These are phyloP conservation scores for Pseudevernia furfuracea DNA, from an alignment of 495 filamentous ascomycete species.

Conservation along the genomic window DNA sequence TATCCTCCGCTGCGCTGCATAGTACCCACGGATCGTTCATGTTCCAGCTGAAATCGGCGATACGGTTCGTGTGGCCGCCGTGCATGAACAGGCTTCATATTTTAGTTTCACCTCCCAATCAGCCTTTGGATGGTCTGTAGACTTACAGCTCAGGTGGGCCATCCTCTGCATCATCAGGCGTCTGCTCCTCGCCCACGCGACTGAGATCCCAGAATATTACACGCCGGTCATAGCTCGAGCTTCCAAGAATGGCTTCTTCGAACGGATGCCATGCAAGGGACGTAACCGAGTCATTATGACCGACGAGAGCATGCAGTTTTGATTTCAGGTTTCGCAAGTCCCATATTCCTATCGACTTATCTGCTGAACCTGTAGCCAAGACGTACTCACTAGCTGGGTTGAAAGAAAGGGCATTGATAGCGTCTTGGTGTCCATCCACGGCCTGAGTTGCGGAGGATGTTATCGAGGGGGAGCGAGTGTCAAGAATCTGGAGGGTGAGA, in stretches of 20 bases:
- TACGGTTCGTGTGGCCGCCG: constrained; percentile 91
- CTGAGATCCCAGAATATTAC: constrained; percentile 96
- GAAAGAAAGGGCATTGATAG: constrained; percentile 90
- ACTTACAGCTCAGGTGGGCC: constrained; percentile 90
- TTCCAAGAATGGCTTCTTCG: constrained; percentile 79
- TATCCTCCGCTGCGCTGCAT: constrained; percentile 91
- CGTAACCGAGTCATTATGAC: constrained; percentile 80
- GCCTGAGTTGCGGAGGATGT: constrained; percentile 53
- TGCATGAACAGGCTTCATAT: constrained; percentile 83
- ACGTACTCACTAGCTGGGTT: constrained; percentile 81
- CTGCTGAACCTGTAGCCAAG: constrained; percentile 84
- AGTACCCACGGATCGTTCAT: constrained; percentile 91
- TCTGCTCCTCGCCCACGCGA: constrained; percentile 86
- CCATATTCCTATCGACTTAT: constrained; percentile 93
- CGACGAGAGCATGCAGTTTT: constrained; percentile 77
- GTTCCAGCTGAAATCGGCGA: constrained; percentile 97
- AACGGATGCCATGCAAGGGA: constrained; percentile 90
- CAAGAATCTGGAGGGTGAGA: constrained; percentile 82
- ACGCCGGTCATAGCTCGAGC: constrained; percentile 82
- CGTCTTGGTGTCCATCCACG: constrained; percentile 72
- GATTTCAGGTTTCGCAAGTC: constrained; percentile 82
- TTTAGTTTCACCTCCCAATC: constrained; percentile 24
- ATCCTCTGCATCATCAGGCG: constrained; percentile 91
- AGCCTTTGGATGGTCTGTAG: not conserved
- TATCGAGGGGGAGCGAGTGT: constrained; percentile 60